Evolutionary conservation across 768 basidiomycete genomes (phyloP), one percentile per base, ranked within the genome.

Genomic region (Boletellus sp.): DNA sequence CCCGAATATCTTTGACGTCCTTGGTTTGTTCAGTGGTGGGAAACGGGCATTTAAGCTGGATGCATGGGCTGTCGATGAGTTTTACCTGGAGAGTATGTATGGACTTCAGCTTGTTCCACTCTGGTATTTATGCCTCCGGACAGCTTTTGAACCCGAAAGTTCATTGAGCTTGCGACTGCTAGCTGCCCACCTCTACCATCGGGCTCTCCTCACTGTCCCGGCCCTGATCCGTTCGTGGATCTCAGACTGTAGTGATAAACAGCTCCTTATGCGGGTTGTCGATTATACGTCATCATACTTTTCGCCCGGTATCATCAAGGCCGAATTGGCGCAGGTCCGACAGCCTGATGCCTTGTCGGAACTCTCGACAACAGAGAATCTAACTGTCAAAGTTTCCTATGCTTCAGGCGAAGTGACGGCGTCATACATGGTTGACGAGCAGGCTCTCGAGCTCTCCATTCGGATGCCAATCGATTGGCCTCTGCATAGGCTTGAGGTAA

Each of bases 401-500:
- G 78, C 79, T 2, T 78, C 84, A 20, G 84, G 85, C 52, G 96
- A 98, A 67, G 88, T 96, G 37, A 81, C 80, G 1, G 91, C 86
- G 10, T 78, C 80, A 16, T 99, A 95, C 62, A 73, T 79, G 28
- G 87, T 99, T 1, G 96, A 99, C 64, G 96, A 99, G 38, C 91
- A 98, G 63, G 79, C 84, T 44, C 79, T 99, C 56, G 95, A 98
- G 70, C 83, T 99, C 50, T 83, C 78, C 34, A 72, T 98, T 53
- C 81, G 84, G 58, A 83, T 98, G 24, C 96, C 96, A 6, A 63
- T 69, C 2, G 95, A 97, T 61, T 99, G 91, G 83, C 96, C 96
- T 0, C 72, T 99, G 32, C 85, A 85, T 55, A 78, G 77, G 38
- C 86, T 97, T 23, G 94, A 94, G 59, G 83, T 97, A n/a, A 80